These are phyloP conservation scores for Bigelowiella natans DNA, from an alignment of 78 protist species.

Conservation along the genomic window DNA sequence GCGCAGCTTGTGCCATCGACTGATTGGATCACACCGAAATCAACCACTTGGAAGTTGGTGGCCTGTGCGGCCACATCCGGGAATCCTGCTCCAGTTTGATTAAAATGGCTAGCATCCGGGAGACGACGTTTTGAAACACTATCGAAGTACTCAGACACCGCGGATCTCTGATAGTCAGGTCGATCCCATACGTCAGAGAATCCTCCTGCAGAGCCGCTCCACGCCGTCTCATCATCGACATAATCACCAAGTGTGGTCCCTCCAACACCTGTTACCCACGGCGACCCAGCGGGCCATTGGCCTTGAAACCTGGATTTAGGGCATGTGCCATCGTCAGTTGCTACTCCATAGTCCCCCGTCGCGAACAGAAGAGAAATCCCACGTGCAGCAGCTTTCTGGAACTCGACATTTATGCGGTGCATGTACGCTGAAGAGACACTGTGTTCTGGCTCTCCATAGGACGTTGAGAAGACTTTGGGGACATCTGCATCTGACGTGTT, in stretches of 20 bases:
- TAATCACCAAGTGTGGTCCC: background rate
- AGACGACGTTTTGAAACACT: background rate
- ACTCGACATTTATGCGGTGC: background rate
- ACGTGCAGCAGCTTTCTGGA: background rate
- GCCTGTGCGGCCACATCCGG: constrained; percentile 8
- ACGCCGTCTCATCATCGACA: background rate
- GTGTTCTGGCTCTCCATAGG: background rate
- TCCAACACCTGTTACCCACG: background rate
- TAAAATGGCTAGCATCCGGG: background rate
- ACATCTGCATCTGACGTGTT: background rate
- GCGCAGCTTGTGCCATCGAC: background rate
- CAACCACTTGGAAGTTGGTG: background rate
- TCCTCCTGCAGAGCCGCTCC: background rate
- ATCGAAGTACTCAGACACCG: background rate
- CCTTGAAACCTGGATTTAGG: background rate
- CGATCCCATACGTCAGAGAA: background rate
- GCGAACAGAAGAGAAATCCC: background rate
- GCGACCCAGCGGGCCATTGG: background rate
- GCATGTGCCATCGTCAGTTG: background rate
- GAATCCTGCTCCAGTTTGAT: background rate
- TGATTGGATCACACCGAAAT: background rate
- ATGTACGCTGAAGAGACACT: background rate
- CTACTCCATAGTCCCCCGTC: constrained; percentile 3
- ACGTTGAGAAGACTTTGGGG: background rate
- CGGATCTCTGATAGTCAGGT: background rate